Conservation (phyloP, 2,329 filamentous ascomycete genomes). For the Colletotrichum brevisporum region DNA sequence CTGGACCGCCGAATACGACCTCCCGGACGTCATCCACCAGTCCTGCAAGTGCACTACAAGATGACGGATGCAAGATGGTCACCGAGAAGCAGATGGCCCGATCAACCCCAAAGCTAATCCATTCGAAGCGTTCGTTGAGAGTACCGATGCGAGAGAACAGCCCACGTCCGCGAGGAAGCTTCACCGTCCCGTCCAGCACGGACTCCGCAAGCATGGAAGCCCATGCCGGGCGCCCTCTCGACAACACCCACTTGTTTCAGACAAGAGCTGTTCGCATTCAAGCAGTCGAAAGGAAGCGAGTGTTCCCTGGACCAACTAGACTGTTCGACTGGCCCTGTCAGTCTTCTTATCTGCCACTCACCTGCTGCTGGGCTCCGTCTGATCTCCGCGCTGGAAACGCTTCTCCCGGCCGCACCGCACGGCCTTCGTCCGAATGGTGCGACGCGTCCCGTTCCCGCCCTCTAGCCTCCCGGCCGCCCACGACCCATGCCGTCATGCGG, state of each 20-base stretch:
- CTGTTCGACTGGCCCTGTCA: too few species aligned
- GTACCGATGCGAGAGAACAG: background rate
- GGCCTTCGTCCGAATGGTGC: constrained; percentile 35
- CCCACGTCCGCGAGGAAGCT: background rate
- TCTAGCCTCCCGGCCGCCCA: constrained; percentile 8
- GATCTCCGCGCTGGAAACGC: constrained; percentile 12
- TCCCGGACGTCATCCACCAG: constrained; percentile 5
- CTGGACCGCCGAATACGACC: constrained; percentile 10
- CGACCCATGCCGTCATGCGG: constrained; percentile 18
- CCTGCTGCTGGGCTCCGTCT: background rate
- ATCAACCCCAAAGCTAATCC: background rate
- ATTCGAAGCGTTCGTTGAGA: constrained; percentile 1
- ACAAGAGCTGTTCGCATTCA: too few species aligned
- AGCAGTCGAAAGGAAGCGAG: too few species aligned
- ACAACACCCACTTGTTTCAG: too few species aligned
- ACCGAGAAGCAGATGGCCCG: constrained; percentile 4
- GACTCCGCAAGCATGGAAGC: constrained; percentile 20
- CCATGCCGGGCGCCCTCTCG: constrained; percentile 23
- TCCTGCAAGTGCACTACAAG: background rate
- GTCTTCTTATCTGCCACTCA: too few species aligned
- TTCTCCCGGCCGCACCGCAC: constrained; percentile 18
- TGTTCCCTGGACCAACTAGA: too few species aligned
- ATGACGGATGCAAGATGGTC: too few species aligned
- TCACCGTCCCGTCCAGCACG: background rate
- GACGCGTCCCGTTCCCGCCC: constrained; percentile 29